phyloP scores from a whole-genome alignment of 805 yeast genomes.

The Kodamaea sagamina region DNA sequence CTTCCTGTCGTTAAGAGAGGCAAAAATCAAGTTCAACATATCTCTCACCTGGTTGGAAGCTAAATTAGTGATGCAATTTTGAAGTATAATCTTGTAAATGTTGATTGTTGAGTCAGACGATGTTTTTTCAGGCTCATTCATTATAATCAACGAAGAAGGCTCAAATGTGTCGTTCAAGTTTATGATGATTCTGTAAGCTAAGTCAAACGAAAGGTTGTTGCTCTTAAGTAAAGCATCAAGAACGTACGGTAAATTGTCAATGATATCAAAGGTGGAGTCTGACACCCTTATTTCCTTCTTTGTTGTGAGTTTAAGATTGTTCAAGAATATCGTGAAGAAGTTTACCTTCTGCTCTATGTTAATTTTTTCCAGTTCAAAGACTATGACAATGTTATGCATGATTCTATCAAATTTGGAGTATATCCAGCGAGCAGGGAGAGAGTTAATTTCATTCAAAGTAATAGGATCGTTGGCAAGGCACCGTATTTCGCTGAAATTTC shows the following conservation, averaged over 20 bases:
- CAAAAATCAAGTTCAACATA: constrained; percentile 15
- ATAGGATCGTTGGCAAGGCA: constrained; percentile 37
- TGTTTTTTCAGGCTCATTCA: constrained; percentile 1
- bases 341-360: constrained; percentile 27
- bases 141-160: constrained; percentile 6
- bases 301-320: constrained; percentile 26
- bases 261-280: constrained; percentile 32
- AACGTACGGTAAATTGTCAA: constrained; percentile 32
- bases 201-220: constrained; percentile 20
- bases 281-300: constrained; percentile 34
- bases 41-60: constrained; percentile 17
- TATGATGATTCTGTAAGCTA: constrained; percentile 26
- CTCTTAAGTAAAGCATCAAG: constrained; percentile 24
- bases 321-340: constrained; percentile 27
- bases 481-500: constrained; percentile 27
- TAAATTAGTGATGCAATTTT: constrained; percentile 13
- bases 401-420: constrained; percentile 32
- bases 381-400: constrained; percentile 25
- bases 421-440: constrained; percentile 39
- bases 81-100: constrained; percentile 17
- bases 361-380: constrained; percentile 27
- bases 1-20: constrained; percentile 11
- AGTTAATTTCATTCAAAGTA: constrained; percentile 29
- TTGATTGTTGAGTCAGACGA: constrained; percentile 10
- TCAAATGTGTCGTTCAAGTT: constrained; percentile 36